Conservation (phyloP, 2,329 filamentous ascomycete species). For the Phyllosticta paracitricarpa region DNA sequence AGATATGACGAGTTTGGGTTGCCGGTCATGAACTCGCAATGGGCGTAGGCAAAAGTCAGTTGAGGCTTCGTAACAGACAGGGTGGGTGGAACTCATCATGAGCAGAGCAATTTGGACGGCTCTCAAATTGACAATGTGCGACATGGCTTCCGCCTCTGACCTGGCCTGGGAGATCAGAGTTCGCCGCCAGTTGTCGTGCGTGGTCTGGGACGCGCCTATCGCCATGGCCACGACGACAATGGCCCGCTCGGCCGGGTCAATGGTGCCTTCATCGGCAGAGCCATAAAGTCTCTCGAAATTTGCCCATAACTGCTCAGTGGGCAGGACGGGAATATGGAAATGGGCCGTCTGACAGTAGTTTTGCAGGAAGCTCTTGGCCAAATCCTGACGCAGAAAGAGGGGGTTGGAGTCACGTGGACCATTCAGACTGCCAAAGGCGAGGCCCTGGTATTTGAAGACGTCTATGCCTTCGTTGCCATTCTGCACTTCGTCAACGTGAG, state of each 20-base stretch:
- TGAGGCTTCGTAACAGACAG: no score
- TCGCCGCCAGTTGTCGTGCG: conserved; percentile 3
- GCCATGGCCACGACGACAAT: conserved; percentile 7
- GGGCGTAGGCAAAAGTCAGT: not conserved
- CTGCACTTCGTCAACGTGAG: conserved; percentile 7
- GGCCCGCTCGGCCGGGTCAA: conserved; percentile 6
- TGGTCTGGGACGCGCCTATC: conserved; percentile 6
- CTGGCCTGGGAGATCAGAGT: conserved; percentile 3
- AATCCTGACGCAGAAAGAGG: conserved; percentile 6
- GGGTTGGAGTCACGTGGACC: conserved; percentile 6
- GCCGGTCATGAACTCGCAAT: conserved; percentile 8
- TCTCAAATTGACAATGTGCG: conserved; percentile 6
- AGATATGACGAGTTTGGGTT: conserved; percentile 8
- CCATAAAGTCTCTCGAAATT: conserved; percentile 9
- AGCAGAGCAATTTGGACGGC: conserved; percentile 5
- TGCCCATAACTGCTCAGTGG: conserved; percentile 1
- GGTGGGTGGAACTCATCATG: conserved; percentile 3
- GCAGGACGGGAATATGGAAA: conserved; percentile 1
- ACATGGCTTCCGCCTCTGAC: conserved; percentile 1
- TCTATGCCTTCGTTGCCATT: conserved; percentile 9
- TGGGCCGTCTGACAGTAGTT: conserved; percentile 6
- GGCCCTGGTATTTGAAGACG: conserved; percentile 10
- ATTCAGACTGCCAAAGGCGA: conserved; percentile 7
- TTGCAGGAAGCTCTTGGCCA: conserved; percentile 6
- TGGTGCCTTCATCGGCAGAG: conserved; percentile 3